Percentiles rank a stretch among this genome's conserved stretches.
phyloP scores from a whole-genome alignment of 768 basidiomycete genomes.

The Coprinopsis sp. region DNA sequence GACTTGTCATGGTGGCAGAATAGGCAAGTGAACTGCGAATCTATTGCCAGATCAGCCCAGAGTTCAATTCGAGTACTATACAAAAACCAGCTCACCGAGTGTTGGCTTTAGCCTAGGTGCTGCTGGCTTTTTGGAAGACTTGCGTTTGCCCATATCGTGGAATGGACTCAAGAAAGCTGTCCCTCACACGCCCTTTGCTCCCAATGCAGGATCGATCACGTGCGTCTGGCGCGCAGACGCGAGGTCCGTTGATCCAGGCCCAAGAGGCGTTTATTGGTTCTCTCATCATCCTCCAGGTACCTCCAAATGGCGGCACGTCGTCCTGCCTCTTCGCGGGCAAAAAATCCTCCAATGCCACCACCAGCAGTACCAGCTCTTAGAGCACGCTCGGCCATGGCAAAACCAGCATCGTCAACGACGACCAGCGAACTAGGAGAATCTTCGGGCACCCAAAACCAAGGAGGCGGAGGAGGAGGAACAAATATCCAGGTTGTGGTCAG shows the following conservation, averaged over 20 bases:
- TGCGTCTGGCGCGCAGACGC: conserved; percentile 24
- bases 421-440: conserved; percentile 1
- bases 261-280: not conserved
- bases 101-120: conserved; percentile 64
- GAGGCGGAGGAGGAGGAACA: conserved; percentile 50
- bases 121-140: conserved; percentile 78
- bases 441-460: conserved; percentile 14
- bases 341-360: conserved; percentile 23
- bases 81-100: conserved; percentile 48
- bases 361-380: conserved; percentile 38
- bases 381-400: conserved; percentile 47
- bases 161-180: not conserved
- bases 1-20: conserved; percentile 91
- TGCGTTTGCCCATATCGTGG: conserved; percentile 76
- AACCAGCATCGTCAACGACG: conserved; percentile 23
- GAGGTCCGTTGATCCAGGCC: not conserved
- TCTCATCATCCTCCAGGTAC: conserved; percentile 6
- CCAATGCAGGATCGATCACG: conserved; percentile 23
- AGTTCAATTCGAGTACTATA: not conserved
- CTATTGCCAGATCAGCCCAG: conserved; percentile 31
- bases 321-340: conserved; percentile 46
- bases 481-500: conserved; percentile 94
- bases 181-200: no score
- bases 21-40: conserved; percentile 79
- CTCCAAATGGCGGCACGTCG: conserved; percentile 60